Conservation (phyloP, 2,329 filamentous ascomycete species). For the Verticillium longisporum region DNA sequence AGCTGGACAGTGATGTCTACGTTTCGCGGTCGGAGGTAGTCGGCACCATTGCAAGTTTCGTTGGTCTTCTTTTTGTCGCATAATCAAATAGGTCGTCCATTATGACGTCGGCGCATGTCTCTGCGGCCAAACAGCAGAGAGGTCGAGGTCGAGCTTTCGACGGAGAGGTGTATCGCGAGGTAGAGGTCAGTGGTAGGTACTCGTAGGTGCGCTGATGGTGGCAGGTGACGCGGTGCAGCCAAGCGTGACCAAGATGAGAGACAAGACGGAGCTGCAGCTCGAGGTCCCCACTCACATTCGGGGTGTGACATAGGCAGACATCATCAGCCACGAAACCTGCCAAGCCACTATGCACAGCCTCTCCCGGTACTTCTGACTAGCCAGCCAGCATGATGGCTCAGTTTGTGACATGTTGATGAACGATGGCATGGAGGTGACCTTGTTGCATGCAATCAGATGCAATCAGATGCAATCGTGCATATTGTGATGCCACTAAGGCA, state of each 20-base stretch:
- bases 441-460: too few species aligned
- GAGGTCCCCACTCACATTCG: not conserved
- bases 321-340: not conserved
- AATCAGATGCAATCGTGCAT: too few species aligned
- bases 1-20: conserved; percentile 54
- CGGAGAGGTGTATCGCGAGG: not conserved
- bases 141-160: not conserved
- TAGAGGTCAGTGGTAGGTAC: not conserved
- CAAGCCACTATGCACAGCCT: not conserved
- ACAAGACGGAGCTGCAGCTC: not conserved
- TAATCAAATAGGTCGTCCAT: conserved; percentile 7
- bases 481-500: too few species aligned
- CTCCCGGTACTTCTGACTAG: not conserved
- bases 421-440: too few species aligned
- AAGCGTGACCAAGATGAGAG: not conserved
- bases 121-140: not conserved
- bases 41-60: conserved; percentile 12
- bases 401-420: too few species aligned
- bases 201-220: not conserved
- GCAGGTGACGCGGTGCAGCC: not conserved
- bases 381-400: too few species aligned
- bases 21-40: conserved; percentile 16
- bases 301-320: not conserved
- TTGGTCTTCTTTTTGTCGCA: conserved; percentile 8
- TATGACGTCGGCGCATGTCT: not conserved